phyloP scores from a whole-genome alignment of 1,139 yeast species.

The Meyerozyma sp. region DNA sequence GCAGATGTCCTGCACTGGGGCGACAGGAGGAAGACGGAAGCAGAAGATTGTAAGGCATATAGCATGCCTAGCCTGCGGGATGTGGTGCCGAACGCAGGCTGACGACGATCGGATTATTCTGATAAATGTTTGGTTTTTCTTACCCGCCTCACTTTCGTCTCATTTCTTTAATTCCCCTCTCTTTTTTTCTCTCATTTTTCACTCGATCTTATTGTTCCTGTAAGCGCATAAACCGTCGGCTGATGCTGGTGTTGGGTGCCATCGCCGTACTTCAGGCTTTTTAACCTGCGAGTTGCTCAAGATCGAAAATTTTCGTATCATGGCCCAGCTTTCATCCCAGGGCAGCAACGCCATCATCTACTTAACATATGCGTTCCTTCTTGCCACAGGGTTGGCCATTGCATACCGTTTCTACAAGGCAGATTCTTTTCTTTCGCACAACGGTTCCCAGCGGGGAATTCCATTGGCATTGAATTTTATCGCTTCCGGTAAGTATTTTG shows the following conservation, averaged over 20 bases:
- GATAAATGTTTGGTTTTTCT: too few relatives aligned
- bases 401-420: conserved; percentile 49
- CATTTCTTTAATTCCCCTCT: too few relatives aligned
- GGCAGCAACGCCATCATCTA: conserved; percentile 72
- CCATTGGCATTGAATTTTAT: conserved; percentile 81
- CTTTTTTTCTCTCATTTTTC: too few relatives aligned
- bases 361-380: conserved; percentile 62
- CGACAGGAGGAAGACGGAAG: too few relatives aligned
- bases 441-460: conserved; percentile 74
- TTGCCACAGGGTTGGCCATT: conserved; percentile 53
- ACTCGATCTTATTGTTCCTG: not conserved
- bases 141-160: too few relatives aligned
- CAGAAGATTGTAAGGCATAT: too few relatives aligned
- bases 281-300: not conserved
- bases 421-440: conserved; percentile 61
- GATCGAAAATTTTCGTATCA: conserved; percentile 3
- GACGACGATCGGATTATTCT: too few relatives aligned
- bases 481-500: conserved; percentile 69
- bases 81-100: too few relatives aligned
- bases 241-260: not conserved
- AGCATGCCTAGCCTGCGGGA: too few relatives aligned
- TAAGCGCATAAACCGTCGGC: not conserved
- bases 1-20: not conserved
- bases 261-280: not conserved
- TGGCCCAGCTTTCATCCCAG: conserved; percentile 32